Evolutionary conservation across 2,329 filamentous ascomycete genomes (phyloP).

Genomic region (Ceratocystis cacaofunesta): DNA sequence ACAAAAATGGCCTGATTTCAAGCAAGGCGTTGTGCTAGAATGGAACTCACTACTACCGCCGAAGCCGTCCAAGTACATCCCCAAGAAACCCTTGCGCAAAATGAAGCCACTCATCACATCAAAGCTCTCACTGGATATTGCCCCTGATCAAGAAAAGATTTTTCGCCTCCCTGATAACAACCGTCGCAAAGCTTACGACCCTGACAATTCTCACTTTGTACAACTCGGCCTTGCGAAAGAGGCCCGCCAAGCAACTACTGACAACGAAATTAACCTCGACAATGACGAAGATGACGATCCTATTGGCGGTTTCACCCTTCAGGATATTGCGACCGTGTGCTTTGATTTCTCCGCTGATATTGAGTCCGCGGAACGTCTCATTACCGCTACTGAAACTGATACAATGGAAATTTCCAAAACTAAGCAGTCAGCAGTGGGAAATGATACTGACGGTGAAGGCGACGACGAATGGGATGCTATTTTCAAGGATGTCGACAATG

Average conservation of each 20-base stretch:
- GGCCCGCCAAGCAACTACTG: slow-evolving; percentile 22
- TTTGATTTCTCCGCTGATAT: slow-evolving; percentile 18
- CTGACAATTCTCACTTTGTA: slow-evolving; percentile 23
- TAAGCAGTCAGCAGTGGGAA: slow-evolving; percentile 17
- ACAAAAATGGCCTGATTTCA: slow-evolving; percentile 68
- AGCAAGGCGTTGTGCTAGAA: slow-evolving; percentile 56
- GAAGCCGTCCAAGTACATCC: slow-evolving; percentile 61
- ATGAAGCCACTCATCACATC: slow-evolving; percentile 72
- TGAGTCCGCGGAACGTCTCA: slow-evolving; percentile 17
- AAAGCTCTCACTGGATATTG: slow-evolving; percentile 77
- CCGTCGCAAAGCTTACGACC: slow-evolving; percentile 37
- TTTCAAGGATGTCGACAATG: slow-evolving; percentile 37
- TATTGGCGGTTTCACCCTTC: slow-evolving; percentile 59
- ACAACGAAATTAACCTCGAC: slow-evolving; percentile 33
- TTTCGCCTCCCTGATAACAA: slow-evolving; percentile 51
- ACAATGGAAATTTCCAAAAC: neutral
- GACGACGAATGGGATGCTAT: slow-evolving; percentile 46
- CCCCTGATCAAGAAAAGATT: slow-evolving; percentile 68
- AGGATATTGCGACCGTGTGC: slow-evolving; percentile 73
- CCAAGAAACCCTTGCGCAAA: slow-evolving; percentile 63
- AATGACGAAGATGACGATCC: slow-evolving; percentile 45
- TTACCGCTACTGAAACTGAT: slow-evolving; percentile 4
- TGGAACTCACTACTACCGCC: slow-evolving; percentile 75
- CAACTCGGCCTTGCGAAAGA: slow-evolving; percentile 26
- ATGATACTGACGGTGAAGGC: slow-evolving; percentile 18